These are phyloP conservation scores for Betula pendula DNA, from an alignment of 306 rosid genomes.

Conservation along the genomic window DNA sequence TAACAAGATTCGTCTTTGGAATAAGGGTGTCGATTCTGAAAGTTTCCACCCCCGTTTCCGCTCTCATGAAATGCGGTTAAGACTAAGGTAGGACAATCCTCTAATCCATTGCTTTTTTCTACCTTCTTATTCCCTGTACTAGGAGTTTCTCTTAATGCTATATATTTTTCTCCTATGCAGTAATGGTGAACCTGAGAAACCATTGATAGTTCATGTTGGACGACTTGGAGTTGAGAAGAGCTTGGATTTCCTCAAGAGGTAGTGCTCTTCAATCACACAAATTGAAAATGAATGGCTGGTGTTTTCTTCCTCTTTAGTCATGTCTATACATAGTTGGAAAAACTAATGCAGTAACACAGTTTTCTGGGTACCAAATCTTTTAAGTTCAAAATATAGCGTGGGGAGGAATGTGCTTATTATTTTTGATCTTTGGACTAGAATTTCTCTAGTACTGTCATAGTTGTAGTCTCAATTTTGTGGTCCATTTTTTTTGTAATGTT, in stretches of 20 bases:
- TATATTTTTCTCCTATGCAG: conserved; percentile 40
- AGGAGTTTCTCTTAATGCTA: conserved; percentile 27
- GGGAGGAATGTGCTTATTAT: neutral
- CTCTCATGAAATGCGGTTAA: conserved; percentile 80
- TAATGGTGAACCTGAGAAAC: conserved; percentile 83
- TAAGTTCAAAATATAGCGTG: neutral
- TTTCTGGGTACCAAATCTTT: neutral
- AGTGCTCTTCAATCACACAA: conserved; percentile 3
- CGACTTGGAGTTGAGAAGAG: conserved; percentile 98
- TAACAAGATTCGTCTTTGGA: conserved; percentile 94
- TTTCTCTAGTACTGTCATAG: neutral
- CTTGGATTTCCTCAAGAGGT: conserved; percentile 91
- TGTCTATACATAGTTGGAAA: neutral
- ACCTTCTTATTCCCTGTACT: conserved; percentile 9
- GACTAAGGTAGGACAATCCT: conserved; percentile 57
- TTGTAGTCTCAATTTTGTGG: neutral
- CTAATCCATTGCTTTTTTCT: conserved; percentile 12
- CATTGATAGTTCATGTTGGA: conserved; percentile 93
- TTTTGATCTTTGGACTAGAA: neutral
- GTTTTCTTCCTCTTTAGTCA: conserved; percentile 12
- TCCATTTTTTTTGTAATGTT: neutral
- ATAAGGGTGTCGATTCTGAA: conserved; percentile 92
- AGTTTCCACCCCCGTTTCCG: conserved; percentile 82
- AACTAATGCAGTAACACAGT: neutral
- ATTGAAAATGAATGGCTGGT: neutral